Conservation (phyloP, 73 alveolate species). For the Diophrys sp. region DNA sequence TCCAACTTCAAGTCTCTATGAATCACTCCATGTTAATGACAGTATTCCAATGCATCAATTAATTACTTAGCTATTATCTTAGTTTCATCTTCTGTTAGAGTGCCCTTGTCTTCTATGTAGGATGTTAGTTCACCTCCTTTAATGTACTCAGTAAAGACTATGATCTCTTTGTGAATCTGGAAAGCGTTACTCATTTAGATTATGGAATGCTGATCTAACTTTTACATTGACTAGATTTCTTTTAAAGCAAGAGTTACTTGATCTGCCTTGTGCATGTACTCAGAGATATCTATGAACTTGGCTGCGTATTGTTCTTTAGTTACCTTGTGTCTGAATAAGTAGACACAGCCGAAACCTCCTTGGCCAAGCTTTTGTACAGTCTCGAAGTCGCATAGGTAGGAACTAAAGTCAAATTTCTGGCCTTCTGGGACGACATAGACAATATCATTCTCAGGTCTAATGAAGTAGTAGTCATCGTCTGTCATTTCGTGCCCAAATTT, state of each 20-base stretch:
- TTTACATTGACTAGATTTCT: conserved; percentile 64
- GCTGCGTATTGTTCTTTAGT: conserved; percentile 92
- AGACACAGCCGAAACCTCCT: conserved; percentile 97
- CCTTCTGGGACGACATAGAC: background rate
- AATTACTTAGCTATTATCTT: conserved; percentile 11
- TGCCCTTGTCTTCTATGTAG: conserved; percentile 8
- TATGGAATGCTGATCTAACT: conserved; percentile 67
- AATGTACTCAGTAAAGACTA: conserved; percentile 40
- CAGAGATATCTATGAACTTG: conserved; percentile 75
- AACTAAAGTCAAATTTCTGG: conserved; percentile 16
- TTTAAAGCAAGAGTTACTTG: conserved; percentile 76
- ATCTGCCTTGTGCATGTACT: conserved; percentile 71
- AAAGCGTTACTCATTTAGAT: conserved; percentile 74
- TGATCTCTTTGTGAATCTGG: conserved; percentile 13
- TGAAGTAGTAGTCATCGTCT: background rate
- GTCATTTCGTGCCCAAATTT: background rate
- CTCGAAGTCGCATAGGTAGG: conserved; percentile 49
- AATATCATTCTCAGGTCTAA: background rate
- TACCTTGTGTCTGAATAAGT: conserved; percentile 74
- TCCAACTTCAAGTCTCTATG: conserved; percentile 55
- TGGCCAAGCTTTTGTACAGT: conserved; percentile 76
- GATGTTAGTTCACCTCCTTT: conserved; percentile 52
- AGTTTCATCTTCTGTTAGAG: conserved; percentile 28
- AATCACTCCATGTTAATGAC: conserved; percentile 38
- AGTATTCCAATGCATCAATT: conserved; percentile 23